Evolutionary conservation across 1,284 basidiomycete species (phyloP).

Genomic region (Austropuccinia psidii): DNA sequence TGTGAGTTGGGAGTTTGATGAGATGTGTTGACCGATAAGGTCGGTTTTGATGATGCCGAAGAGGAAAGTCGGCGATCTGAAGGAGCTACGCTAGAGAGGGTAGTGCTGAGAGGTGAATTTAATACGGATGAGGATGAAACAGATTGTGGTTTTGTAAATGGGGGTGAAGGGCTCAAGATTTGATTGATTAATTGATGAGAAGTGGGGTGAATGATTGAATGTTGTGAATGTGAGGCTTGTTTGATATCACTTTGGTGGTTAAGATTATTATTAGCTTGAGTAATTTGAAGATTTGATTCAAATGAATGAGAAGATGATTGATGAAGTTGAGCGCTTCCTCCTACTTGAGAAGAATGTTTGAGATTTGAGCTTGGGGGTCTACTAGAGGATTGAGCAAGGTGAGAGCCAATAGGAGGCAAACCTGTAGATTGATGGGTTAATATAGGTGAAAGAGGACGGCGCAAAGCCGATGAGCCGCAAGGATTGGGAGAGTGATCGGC

Average conservation of each 20-base stretch:
- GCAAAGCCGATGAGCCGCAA: slow-evolving; percentile 9
- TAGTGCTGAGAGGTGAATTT: neutral
- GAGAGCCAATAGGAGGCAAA: slow-evolving; percentile 16
- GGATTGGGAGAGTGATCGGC: slow-evolving; percentile 1
- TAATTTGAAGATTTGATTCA: too few species aligned
- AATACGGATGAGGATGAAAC: neutral
- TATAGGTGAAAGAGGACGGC: too few species aligned
- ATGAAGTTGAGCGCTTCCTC: slow-evolving; percentile 18
- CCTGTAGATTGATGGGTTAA: slow-evolving; percentile 9
- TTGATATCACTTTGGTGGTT: neutral
- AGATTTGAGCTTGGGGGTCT: neutral
- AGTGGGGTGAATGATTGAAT: neutral
- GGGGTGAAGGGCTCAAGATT: neutral
- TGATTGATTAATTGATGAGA: neutral
- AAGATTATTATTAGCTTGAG: neutral
- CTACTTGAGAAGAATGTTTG: slow-evolving; percentile 9
- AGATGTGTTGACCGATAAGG: neutral
- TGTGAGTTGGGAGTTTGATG: neutral
- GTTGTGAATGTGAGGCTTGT: neutral
- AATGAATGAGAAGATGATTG: neutral
- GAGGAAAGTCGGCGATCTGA: neutral
- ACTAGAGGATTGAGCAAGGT: slow-evolving; percentile 12
- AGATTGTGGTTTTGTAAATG: neutral
- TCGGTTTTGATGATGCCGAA: neutral
- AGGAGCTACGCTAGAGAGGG: neutral